Conservation (phyloP, 83 land plant genomes). For the Diphasiastrum complanatum region DNA sequence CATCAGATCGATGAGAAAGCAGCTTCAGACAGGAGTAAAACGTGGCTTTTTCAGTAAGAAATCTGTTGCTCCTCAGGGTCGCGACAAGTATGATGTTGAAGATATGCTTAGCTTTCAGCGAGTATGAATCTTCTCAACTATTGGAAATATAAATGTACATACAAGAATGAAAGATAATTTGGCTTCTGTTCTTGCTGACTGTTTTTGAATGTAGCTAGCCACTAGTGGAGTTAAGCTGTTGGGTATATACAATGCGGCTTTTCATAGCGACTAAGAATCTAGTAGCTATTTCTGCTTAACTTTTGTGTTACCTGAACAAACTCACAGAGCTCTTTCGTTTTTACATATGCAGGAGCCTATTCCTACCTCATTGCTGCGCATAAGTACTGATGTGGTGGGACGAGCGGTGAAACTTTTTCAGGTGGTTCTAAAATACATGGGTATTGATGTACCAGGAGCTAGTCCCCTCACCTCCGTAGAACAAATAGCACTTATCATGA, state of each 20-base stretch:
- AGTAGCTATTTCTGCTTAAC: too few relatives aligned
- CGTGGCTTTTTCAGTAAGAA: conserved; percentile 86
- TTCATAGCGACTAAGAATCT: too few relatives aligned
- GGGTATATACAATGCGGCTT: too few relatives aligned
- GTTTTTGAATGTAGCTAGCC: too few relatives aligned
- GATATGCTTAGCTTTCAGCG: conserved; percentile 96
- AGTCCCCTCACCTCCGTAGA: conserved; percentile 61
- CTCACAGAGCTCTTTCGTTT: neutral
- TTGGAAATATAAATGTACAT: neutral
- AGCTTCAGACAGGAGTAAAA: conserved; percentile 74
- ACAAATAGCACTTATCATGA: conserved; percentile 56
- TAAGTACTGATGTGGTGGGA: conserved; percentile 70
- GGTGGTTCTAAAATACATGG: conserved; percentile 84
- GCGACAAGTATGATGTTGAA: conserved; percentile 75
- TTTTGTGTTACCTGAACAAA: neutral
- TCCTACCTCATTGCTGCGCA: conserved; percentile 81
- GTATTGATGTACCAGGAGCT: conserved; percentile 56
- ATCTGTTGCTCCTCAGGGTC: conserved; percentile 62
- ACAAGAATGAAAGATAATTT: neutral
- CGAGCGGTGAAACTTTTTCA: conserved; percentile 82
- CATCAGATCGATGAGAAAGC: conserved; percentile 80
- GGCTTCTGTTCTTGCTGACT: neutral
- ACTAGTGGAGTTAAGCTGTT: too few relatives aligned
- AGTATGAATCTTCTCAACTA: conserved; percentile 30
- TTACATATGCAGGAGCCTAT: conserved; percentile 89